These are phyloP conservation scores for Cordyceps cicadae DNA, from an alignment of 2,329 filamentous ascomycete genomes.

Conservation along the genomic window DNA sequence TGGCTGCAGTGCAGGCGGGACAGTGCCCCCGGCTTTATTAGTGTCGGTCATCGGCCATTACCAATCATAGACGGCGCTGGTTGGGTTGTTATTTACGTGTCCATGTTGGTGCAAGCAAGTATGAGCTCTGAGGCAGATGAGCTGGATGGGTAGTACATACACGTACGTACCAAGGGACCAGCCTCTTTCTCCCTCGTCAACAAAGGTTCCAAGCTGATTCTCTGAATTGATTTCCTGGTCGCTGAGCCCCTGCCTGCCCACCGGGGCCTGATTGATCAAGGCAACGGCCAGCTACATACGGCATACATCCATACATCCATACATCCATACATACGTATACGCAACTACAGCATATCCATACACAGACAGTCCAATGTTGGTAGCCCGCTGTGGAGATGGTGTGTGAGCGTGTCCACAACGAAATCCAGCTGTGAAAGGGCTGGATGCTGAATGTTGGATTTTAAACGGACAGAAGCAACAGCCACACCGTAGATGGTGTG, in stretches of 20 bases:
- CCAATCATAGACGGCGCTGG: neutral
- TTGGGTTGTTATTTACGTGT: too few species aligned
- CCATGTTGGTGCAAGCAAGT: neutral
- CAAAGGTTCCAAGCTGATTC: conserved; percentile 5
- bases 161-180: too few species aligned
- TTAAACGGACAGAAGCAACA: conserved; percentile 10
- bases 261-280: too few species aligned
- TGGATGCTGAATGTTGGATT: neutral
- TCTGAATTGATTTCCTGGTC: too few species aligned
- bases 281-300: too few species aligned
- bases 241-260: conserved; percentile 6
- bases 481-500: too few species aligned
- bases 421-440: too few species aligned
- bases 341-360: neutral
- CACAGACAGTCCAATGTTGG: too few species aligned
- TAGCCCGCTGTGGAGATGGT: neutral
- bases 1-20: neutral
- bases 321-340: neutral
- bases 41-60: neutral
- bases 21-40: neutral
- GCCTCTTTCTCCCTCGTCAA: neutral
- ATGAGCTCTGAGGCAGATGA: neutral
- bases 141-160: neutral
- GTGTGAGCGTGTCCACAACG: neutral
- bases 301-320: too few species aligned